A percentile compares a stretch with the other conserved stretches of the same genome.
phyloP scores from a whole-genome alignment of 1,139 yeast species.

The Arxiozyma heterogenica region DNA sequence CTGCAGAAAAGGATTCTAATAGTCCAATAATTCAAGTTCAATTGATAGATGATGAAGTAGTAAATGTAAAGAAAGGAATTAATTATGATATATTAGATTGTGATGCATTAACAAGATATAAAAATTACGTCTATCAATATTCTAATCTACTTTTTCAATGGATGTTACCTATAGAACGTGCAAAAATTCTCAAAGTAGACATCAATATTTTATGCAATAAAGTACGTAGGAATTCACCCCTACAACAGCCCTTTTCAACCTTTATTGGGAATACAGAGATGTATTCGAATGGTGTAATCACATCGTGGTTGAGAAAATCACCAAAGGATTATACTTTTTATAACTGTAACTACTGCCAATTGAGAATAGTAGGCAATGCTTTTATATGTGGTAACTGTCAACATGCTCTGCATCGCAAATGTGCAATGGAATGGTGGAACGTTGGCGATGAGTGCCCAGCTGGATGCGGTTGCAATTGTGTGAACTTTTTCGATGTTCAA shows the following conservation, averaged over 20 bases:
- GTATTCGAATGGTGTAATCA: slow-evolving; percentile 16
- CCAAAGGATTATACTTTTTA: slow-evolving; percentile 7
- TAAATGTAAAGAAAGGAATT: slow-evolving; percentile 46
- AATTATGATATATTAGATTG: slow-evolving; percentile 41
- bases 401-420: slow-evolving; percentile 67
- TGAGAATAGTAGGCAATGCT: slow-evolving; percentile 50
- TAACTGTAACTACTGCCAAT: slow-evolving; percentile 58
- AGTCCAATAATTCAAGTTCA: slow-evolving; percentile 42
- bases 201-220: slow-evolving; percentile 21
- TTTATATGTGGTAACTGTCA: slow-evolving; percentile 67
- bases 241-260: slow-evolving; percentile 17
- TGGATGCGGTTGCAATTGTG: slow-evolving; percentile 83
- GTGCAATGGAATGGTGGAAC: slow-evolving; percentile 81
- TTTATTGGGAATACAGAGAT: background rate
- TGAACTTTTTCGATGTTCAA: slow-evolving; percentile 28
- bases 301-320: slow-evolving; percentile 19
- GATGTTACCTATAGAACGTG: slow-evolving; percentile 72
- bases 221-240: slow-evolving; percentile 1
- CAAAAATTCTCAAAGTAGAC: slow-evolving; percentile 71
- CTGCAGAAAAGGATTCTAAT: slow-evolving; percentile 7
- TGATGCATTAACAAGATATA: slow-evolving; percentile 39
- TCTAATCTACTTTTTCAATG: slow-evolving; percentile 74
- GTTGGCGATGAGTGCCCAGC: slow-evolving; percentile 61
- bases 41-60: slow-evolving; percentile 45
- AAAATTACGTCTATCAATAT: slow-evolving; percentile 56